Evolutionary conservation across 2,329 filamentous ascomycete genomes (phyloP).

Genomic region (Lasiodiplodia sp.): DNA sequence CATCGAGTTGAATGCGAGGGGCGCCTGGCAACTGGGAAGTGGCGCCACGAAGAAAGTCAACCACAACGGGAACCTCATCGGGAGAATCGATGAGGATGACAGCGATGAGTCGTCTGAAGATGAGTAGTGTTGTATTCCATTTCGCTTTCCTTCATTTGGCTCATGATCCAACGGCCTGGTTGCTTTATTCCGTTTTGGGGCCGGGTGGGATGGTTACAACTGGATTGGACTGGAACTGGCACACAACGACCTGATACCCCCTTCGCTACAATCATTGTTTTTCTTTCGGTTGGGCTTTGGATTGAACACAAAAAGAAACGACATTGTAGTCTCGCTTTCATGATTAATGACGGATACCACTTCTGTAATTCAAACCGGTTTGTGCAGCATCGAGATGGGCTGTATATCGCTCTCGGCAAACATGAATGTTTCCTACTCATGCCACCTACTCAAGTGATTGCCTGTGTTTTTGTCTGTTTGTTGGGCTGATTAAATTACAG

Average conservation of each 20-base stretch:
- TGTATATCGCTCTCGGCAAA: neutral
- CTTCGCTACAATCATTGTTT: slow-evolving; percentile 21
- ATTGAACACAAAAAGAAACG: neutral
- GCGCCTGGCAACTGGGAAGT: slow-evolving; percentile 45
- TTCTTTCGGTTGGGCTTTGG: neutral
- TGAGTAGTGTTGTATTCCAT: neutral
- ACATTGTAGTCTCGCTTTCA: neutral
- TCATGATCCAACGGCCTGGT: neutral
- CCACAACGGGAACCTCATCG: neutral
- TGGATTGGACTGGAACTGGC: neutral
- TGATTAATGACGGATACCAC: neutral
- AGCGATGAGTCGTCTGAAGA: slow-evolving; percentile 4
- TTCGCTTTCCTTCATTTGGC: neutral
- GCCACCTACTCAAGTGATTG: too few species aligned
- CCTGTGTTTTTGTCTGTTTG: neutral
- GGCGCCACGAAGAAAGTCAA: slow-evolving; percentile 32
- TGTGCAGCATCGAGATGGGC: neutral
- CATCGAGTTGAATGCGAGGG: slow-evolving; percentile 39
- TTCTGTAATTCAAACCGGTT: neutral
- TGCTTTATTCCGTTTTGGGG: neutral
- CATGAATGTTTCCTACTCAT: neutral
- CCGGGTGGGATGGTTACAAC: neutral
- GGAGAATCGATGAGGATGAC: slow-evolving; percentile 1
- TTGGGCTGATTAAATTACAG: neutral
- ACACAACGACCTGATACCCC: slow-evolving; percentile 29